Evolutionary conservation across 1,284 basidiomycete species (phyloP), one percentile per base, ranked within the genome.

Genomic region (Irpex sp.): DNA sequence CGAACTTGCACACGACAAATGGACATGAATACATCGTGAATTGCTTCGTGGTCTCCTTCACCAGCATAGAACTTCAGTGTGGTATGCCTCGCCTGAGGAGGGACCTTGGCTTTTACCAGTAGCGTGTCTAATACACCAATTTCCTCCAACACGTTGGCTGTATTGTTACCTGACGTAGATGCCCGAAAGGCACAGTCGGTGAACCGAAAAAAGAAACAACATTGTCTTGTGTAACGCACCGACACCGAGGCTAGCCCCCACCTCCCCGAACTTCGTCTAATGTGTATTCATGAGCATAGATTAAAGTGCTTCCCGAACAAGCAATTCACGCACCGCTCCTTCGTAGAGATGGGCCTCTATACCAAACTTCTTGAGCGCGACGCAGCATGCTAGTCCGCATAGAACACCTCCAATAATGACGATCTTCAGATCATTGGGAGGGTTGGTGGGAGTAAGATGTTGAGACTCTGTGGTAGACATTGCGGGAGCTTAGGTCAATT

Each of bases 171-270:
- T 85, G 11, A 47, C 4, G 38, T 59, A 34, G 31, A 34, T 34
- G 31, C 31, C 31, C 31, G 31, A 34, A 34, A 34, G 31, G 31
- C 31, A 34, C 0, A 34, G 31, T 34, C 31, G 31, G 31, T 34
- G 31, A 34, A 34, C 31, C 31, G 6, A 34, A 34, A 34, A 34
- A 34, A 34, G 31, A 1, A 34, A 34, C 0, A 34, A 1, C 1
- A 34, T 34, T 6, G 31, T 34, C 31, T 34, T 34, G 19, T 54
- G 17, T 1, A 19, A 26, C 44, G 21, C 60, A 82, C 83, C 83
- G 51, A 85, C 63, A 15, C 78, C 81, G 44, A 85, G 77, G 2
- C 82, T 83, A 21, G 83, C 83, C 8, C 83, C 83, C 54, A 84
- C 75, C 70, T 83, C 81, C 26, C 74, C 76, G 64, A 83, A 82